phyloP scores from a whole-genome alignment of 805 yeast species.

The Martiniozyma abietophila region DNA sequence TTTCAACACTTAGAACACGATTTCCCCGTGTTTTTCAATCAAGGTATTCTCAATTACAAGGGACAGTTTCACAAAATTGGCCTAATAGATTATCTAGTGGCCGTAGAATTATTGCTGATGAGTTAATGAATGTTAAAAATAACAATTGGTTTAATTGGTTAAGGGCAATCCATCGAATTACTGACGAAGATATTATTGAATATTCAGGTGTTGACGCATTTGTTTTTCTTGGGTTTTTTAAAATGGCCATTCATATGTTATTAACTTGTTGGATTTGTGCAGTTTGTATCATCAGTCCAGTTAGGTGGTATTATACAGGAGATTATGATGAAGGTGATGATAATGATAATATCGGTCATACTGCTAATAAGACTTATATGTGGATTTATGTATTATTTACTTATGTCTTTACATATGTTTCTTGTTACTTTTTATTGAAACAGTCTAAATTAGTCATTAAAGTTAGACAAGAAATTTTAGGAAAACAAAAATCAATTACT shows the following conservation, averaged over 20 bases:
- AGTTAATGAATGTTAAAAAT: slow-evolving; percentile 38
- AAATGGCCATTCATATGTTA: slow-evolving; percentile 70
- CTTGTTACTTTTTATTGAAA: slow-evolving; percentile 49
- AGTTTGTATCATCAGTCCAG: slow-evolving; percentile 68
- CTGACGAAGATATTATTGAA: slow-evolving; percentile 71
- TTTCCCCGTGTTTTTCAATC: slow-evolving; percentile 51
- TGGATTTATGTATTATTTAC: slow-evolving; percentile 89
- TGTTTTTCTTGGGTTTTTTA: slow-evolving; percentile 85
- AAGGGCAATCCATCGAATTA: slow-evolving; percentile 49
- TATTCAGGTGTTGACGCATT: slow-evolving; percentile 92
- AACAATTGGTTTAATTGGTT: slow-evolving; percentile 75
- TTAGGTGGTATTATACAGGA: slow-evolving; percentile 78
- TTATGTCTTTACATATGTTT: slow-evolving; percentile 67
- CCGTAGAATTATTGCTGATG: too few species aligned
- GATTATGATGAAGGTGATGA: slow-evolving; percentile 54
- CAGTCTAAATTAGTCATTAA: slow-evolving; percentile 68
- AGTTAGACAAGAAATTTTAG: slow-evolving; percentile 73
- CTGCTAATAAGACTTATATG: slow-evolving; percentile 37
- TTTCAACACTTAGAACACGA: slow-evolving; percentile 40
- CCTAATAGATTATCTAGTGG: too few species aligned
- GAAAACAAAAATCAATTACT: slow-evolving; percentile 79
- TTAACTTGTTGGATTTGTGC: slow-evolving; percentile 61
- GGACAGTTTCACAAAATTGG: too few species aligned
- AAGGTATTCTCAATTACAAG: slow-evolving; percentile 43
- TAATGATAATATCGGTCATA: slow-evolving; percentile 4